These are phyloP conservation scores for Populus trichocarpa DNA, from an alignment of 441 rosid genomes.

Conservation along the genomic window DNA sequence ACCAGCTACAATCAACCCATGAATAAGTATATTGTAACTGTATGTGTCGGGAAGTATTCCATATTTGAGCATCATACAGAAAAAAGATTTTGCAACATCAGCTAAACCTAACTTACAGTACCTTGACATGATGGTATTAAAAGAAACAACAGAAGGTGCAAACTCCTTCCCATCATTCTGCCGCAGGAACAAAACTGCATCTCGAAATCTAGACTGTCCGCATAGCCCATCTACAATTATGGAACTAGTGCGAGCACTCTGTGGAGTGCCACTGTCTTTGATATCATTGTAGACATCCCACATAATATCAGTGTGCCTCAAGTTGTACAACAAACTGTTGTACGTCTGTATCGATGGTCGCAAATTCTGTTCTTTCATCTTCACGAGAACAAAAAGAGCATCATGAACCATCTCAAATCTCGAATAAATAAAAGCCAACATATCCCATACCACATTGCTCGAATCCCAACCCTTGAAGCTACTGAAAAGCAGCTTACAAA, in stretches of 20 bases:
- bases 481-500: constrained; percentile 50
- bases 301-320: constrained; percentile 52
- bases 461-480: constrained; percentile 50
- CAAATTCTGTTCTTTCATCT: constrained; percentile 62
- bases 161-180: constrained; percentile 36
- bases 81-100: constrained; percentile 57
- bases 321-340: constrained; percentile 58
- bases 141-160: constrained; percentile 61
- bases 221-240: constrained; percentile 68
- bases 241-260: constrained; percentile 52
- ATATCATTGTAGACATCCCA: constrained; percentile 62
- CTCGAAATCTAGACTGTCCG: constrained; percentile 52
- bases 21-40: constrained; percentile 77
- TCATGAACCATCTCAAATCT: constrained; percentile 65
- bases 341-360: constrained; percentile 56
- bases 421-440: constrained; percentile 62
- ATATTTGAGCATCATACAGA: constrained; percentile 66
- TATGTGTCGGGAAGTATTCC: constrained; percentile 66
- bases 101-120: constrained; percentile 66
- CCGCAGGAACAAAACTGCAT: constrained; percentile 53
- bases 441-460: constrained; percentile 63
- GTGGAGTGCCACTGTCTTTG: constrained; percentile 28
- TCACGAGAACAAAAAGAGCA: constrained; percentile 57
- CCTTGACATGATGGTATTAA: constrained; percentile 63
- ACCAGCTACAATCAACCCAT: constrained; percentile 65